These are phyloP conservation scores for Podospora australis DNA, from an alignment of 495 filamentous ascomycete genomes.

Conservation along the genomic window DNA sequence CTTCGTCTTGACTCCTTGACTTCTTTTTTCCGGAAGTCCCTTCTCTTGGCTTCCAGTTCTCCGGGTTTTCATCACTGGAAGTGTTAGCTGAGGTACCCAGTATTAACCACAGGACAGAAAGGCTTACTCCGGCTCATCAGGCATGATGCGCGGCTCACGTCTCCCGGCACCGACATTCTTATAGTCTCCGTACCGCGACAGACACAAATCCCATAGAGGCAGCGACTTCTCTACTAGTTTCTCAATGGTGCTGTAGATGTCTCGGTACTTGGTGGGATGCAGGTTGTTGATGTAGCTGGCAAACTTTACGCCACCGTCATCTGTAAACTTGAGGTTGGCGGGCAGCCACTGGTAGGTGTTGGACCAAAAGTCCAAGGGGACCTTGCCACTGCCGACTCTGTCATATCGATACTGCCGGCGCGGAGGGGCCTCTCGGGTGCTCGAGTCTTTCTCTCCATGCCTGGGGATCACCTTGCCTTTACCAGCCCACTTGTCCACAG, in stretches of 20 bases:
- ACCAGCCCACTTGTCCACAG: constrained; percentile 26
- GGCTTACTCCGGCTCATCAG: too few species aligned
- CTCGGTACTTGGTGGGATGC: constrained; percentile 42
- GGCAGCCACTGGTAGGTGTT: constrained; percentile 57
- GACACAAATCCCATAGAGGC: constrained; percentile 48
- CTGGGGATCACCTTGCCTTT: constrained; percentile 23
- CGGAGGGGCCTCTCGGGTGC: too few species aligned
- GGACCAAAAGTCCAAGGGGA: constrained; percentile 45
- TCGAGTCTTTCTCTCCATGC: too few species aligned
- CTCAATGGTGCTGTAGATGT: constrained; percentile 49
- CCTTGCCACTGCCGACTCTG: too few species aligned
- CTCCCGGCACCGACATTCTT: constrained; percentile 31
- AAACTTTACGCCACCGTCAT: constrained; percentile 55
- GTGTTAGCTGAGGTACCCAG: too few species aligned
- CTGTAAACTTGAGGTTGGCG: constrained; percentile 43
- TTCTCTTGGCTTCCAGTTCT: too few species aligned
- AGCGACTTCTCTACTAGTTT: constrained; percentile 45
- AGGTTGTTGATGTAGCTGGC: constrained; percentile 64
- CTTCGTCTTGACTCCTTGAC: too few species aligned
- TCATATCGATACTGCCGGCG: constrained; percentile 16
- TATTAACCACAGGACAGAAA: too few species aligned
- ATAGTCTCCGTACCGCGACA: constrained; percentile 22
- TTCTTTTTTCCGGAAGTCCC: too few species aligned
- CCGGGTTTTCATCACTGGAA: too few species aligned
- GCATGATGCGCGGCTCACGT: too few species aligned